Percentiles rank a stretch among this genome's conserved stretches.
These are phyloP conservation scores for Colletotrichum liriopes DNA, from an alignment of 2,329 filamentous ascomycete genomes.

Conservation along the genomic window DNA sequence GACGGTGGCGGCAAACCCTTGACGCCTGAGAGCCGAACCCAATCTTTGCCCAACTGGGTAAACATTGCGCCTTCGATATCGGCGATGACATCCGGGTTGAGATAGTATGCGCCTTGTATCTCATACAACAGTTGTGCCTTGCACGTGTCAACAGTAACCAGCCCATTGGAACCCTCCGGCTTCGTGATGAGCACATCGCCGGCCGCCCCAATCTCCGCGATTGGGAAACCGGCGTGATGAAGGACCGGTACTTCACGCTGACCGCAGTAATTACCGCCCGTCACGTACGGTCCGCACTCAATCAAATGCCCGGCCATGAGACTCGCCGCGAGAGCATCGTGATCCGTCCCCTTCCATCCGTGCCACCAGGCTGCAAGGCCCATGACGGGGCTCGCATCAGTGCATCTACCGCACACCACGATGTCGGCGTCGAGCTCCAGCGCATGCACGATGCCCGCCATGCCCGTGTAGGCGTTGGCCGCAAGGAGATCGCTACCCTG, in stretches of 20 bases:
- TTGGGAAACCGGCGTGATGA: constrained; percentile 54
- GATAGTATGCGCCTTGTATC: constrained; percentile 62
- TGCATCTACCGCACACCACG: constrained; percentile 64
- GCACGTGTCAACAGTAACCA: constrained; percentile 55
- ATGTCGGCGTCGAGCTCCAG: constrained; percentile 62
- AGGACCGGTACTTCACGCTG: constrained; percentile 57
- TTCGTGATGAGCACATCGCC: constrained; percentile 56
- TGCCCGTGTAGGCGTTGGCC: constrained; percentile 69
- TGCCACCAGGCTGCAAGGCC: constrained; percentile 72
- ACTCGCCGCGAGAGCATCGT: constrained; percentile 65
- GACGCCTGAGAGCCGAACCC: constrained; percentile 56
- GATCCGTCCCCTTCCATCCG: constrained; percentile 63
- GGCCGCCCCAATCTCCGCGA: constrained; percentile 55
- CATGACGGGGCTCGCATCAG: constrained; percentile 68
- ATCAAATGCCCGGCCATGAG: constrained; percentile 69
- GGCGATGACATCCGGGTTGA: constrained; percentile 66
- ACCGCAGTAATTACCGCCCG: constrained; percentile 69
- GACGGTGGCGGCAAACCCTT: constrained; percentile 56
- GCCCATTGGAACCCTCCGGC: constrained; percentile 53
- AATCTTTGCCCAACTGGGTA: constrained; percentile 52
- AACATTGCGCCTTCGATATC: constrained; percentile 55
- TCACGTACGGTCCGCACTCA: constrained; percentile 69
- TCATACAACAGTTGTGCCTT: constrained; percentile 66
- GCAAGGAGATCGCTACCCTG: constrained; percentile 36
- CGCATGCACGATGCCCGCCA: constrained; percentile 62